These are phyloP conservation scores for Suillus alpinus DNA, from an alignment of 768 basidiomycete genomes.

Conservation along the genomic window DNA sequence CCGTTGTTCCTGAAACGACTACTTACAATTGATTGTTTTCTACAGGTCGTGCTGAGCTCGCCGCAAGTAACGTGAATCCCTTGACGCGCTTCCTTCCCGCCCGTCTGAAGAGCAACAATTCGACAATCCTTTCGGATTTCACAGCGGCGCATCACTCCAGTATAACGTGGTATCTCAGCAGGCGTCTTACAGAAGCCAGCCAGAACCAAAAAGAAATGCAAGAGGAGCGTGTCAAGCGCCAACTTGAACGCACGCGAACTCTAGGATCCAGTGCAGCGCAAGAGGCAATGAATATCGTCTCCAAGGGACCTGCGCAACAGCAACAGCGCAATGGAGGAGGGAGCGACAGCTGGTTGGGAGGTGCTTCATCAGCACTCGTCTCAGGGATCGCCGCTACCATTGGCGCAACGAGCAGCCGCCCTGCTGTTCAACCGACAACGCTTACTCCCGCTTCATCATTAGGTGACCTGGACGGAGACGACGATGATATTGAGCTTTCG, in stretches of 20 bases:
- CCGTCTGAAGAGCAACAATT: constrained; percentile 61
- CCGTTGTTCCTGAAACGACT: constrained; percentile 14
- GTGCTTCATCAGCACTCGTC: constrained; percentile 51
- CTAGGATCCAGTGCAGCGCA: constrained; percentile 78
- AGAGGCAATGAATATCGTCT: constrained; percentile 50
- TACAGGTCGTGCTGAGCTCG: constrained; percentile 65
- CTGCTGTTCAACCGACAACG: constrained; percentile 18
- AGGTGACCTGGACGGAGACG: constrained; percentile 57
- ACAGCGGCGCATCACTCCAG: constrained; percentile 89
- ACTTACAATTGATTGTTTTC: constrained; percentile 10
- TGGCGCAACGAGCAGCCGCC: constrained; percentile 41
- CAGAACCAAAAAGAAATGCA: constrained; percentile 85
- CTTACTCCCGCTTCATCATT: constrained; percentile 32
- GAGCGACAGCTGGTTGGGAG: constrained; percentile 59
- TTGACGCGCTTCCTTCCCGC: constrained; percentile 69
- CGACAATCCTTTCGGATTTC: constrained; percentile 53
- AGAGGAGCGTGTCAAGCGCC: constrained; percentile 88
- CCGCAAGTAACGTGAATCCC: constrained; percentile 61
- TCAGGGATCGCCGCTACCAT: constrained; percentile 60
- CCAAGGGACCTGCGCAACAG: constrained; percentile 26
- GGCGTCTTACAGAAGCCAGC: constrained; percentile 75
- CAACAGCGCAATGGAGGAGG: constrained; percentile 14
- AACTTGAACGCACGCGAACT: constrained; percentile 78
- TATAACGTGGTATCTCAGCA: constrained; percentile 87
- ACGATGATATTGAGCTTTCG: constrained; percentile 80